Evolutionary conservation across 129 eudicot genomes (phyloP).

Genomic region (Glebionis coronaria): DNA sequence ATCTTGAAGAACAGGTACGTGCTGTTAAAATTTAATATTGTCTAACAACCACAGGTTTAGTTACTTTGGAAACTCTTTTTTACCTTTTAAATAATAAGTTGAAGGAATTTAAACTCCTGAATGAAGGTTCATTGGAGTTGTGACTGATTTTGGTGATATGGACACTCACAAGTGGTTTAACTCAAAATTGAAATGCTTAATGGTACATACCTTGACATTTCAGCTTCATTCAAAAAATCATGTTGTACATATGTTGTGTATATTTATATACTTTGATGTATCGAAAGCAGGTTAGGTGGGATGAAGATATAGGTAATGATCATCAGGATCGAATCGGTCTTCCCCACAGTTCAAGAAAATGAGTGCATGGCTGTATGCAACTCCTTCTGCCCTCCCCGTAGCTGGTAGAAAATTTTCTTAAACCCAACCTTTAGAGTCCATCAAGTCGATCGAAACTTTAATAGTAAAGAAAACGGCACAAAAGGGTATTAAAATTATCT

Average conservation of each 20-base stretch:
- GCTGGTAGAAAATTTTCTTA: slow-evolving; percentile 29
- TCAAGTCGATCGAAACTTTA: not conserved
- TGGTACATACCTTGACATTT: slow-evolving; percentile 38
- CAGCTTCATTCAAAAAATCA: not conserved
- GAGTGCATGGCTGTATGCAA: slow-evolving; percentile 55
- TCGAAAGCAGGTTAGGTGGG: slow-evolving; percentile 84
- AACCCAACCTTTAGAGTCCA: not conserved
- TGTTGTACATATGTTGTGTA: not conserved
- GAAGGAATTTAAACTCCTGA: no score
- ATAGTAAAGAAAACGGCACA: no score
- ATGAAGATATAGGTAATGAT: slow-evolving; percentile 59
- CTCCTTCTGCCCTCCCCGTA: slow-evolving; percentile 49
- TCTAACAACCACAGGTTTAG: not conserved
- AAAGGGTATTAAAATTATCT: no score
- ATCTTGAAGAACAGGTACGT: slow-evolving; percentile 84
- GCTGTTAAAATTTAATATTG: not conserved
- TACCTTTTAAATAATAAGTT: no score
- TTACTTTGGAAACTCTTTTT: slow-evolving; percentile 3
- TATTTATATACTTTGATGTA: slow-evolving; percentile 2
- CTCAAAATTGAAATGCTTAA: slow-evolving; percentile 90
- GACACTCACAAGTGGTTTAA: slow-evolving; percentile 79
- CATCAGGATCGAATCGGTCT: slow-evolving; percentile 76
- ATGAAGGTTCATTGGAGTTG: no score
- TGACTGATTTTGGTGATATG: slow-evolving; percentile 55
- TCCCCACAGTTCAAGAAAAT: slow-evolving; percentile 78